Evolutionary conservation across 164 flowering plant genomes (phyloP), one percentile per base, ranked within the genome.

Genomic region (Kalanchoe fedtschenkoi): DNA sequence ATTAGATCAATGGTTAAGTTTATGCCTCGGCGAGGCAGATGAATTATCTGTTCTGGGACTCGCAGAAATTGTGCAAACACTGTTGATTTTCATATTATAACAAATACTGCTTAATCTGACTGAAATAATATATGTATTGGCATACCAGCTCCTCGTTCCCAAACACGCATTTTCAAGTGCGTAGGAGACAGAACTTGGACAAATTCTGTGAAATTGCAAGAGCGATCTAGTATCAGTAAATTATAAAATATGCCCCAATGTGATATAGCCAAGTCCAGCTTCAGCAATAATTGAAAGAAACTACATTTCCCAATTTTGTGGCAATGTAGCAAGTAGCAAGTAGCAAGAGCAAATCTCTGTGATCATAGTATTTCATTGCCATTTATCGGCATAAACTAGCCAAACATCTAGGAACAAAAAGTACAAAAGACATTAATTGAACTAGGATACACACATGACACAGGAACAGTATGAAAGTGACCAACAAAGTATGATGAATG

Each of bases 81-180:
- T 37, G 39, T 9, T 51, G n/a, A 15, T 47, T 22, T 47, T 29
- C 54, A 47, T 47, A 11, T 8, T 9, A 47, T 2, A 22, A 5
- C 53, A 46, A 19, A 46, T 19, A 21, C 53, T 21, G 53, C 53
- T 46, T 47, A 22, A 17, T 17, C 55, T 22, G 15, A 47, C 16
- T 2, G 55, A 47, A 6, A 47, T 11, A 6, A 16, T 24, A 22
- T 14, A 29, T 44, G 19, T 46, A 10, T 47, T 24, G 15, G 0
- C 26, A 7, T 47, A 93, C 99, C 97, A 71, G 99, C 99, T 16
- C 99, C 97, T 41, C 96, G 97, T 76, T 93, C 96, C 99, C 99
- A 91, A 62, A 91, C 99, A 67, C 97, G 95, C 99, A 95, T 88
- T 74, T 91, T 91, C 62, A 95, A 71, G 76, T 91, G 96, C 30